Percentiles rank a stretch among this genome's conserved stretches.
phyloP scores from a whole-genome alignment of 2,329 filamentous ascomycete genomes.

The Colletotrichum spaethianum region DNA sequence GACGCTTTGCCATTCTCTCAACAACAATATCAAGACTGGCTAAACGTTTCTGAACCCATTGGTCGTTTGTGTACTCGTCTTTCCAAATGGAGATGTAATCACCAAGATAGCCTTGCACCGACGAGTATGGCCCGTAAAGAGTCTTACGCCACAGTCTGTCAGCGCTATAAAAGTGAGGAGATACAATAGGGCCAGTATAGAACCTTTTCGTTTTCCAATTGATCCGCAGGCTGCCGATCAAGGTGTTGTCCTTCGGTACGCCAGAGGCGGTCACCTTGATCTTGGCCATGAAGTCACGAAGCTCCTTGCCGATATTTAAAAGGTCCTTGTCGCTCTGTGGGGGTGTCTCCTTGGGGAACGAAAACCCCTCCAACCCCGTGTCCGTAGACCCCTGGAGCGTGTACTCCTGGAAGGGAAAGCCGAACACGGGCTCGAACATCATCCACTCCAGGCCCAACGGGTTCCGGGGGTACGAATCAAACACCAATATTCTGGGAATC shows the following conservation, averaged over 20 bases:
- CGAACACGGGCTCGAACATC: constrained; percentile 33
- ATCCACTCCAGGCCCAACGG: constrained; percentile 40
- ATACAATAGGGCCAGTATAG: constrained; percentile 19
- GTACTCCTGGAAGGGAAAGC: constrained; percentile 16
- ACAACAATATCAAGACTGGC: background rate
- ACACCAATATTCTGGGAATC: constrained; percentile 27
- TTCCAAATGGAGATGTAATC: background rate
- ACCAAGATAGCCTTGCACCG: constrained; percentile 8
- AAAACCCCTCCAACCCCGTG: constrained; percentile 18
- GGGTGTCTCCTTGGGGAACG: background rate
- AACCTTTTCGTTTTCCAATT: constrained; percentile 30
- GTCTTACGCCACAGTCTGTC: background rate
- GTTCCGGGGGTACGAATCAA: constrained; percentile 39
- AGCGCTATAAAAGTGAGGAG: constrained; percentile 17
- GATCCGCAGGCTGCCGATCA: constrained; percentile 36
- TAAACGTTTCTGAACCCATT: background rate
- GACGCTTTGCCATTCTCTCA: background rate
- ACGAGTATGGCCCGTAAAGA: constrained; percentile 5
- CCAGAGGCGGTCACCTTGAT: background rate
- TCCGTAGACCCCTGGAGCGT: constrained; percentile 18
- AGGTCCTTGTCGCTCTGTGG: background rate
- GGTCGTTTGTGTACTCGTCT: background rate
- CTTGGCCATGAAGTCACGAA: background rate
- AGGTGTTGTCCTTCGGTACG: background rate
- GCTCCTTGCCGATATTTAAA: background rate